Conservation (phyloP, 345 rosid genomes). For the Arabidopsis suecica region DNA sequence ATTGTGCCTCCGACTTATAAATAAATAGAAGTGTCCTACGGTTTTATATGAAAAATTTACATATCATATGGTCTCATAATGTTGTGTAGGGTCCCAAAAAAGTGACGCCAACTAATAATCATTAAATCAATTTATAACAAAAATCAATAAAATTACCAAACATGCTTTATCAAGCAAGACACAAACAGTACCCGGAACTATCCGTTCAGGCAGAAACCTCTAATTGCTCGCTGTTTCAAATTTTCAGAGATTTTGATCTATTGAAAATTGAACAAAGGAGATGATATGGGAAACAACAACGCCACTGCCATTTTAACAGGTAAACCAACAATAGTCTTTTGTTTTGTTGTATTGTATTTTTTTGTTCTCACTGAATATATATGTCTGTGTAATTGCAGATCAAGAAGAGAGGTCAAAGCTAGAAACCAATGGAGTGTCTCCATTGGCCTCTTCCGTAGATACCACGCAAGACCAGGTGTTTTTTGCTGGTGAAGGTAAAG, state of each 20-base stretch:
- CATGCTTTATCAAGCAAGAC: constrained; percentile 25
- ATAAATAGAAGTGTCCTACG: not conserved
- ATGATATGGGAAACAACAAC: constrained; percentile 48
- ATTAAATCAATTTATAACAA: constrained; percentile 20
- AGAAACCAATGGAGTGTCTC: not conserved
- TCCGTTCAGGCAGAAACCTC: constrained; percentile 7
- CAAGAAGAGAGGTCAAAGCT: constrained; percentile 31
- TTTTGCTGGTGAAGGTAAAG: constrained; percentile 10
- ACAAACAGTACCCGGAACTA: not conserved
- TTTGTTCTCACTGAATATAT: not conserved
- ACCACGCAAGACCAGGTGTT: not conserved
- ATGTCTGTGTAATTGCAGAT: constrained; percentile 30
- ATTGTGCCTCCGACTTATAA: constrained; percentile 1
- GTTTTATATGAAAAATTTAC: constrained; percentile 25
- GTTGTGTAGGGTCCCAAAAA: constrained; percentile 40
- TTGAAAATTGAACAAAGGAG: constrained; percentile 15
- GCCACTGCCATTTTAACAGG: constrained; percentile 38
- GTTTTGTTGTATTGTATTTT: not conserved
- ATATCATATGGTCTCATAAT: constrained; percentile 43
- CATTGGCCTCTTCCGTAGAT: not conserved
- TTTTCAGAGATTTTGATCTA: constrained; percentile 19
- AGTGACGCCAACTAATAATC: constrained; percentile 43
- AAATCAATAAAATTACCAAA: constrained; percentile 14
- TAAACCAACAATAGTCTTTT: not conserved
- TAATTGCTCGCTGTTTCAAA: constrained; percentile 17